Conservation (phyloP, 352 stramenopile species). For the Pythium biforme region DNA sequence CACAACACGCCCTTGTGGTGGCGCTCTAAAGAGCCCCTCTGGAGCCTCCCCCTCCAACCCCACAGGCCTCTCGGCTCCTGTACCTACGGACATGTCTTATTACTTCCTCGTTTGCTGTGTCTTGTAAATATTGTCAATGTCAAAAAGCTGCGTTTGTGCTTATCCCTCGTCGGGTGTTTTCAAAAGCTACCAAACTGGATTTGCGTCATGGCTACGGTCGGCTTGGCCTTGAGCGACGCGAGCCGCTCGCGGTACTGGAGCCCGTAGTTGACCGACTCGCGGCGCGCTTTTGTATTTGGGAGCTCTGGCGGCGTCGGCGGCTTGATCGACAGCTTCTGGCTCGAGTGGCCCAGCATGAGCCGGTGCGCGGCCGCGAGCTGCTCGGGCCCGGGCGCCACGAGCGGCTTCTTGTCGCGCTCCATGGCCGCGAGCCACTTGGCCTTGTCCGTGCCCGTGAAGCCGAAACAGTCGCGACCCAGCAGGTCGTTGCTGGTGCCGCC, state of each 20-base stretch:
- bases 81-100: neutral
- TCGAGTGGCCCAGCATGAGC: conserved; percentile 83
- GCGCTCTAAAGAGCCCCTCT: no score
- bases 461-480: conserved; percentile 72
- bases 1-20: no score
- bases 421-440: conserved; percentile 45
- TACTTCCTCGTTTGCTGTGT: neutral
- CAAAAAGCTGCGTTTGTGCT: neutral
- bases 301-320: conserved; percentile 63
- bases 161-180: no score
- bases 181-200: conserved; percentile 67
- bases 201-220: conserved; percentile 69
- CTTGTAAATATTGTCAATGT: neutral
- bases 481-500: conserved; percentile 31
- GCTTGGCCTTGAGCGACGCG: conserved; percentile 72
- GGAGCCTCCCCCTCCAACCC: neutral
- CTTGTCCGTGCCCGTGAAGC: conserved; percentile 78
- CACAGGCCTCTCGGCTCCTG: no score
- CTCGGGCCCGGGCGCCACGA: conserved; percentile 60
- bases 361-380: conserved; percentile 76
- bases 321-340: conserved; percentile 76
- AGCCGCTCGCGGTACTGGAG: conserved; percentile 79
- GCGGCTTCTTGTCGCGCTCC: conserved; percentile 54
- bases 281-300: conserved; percentile 35
- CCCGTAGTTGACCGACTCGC: conserved; percentile 68